Conservation (phyloP, 768 basidiomycete species). For the Asterophora lycoperdoides region DNA sequence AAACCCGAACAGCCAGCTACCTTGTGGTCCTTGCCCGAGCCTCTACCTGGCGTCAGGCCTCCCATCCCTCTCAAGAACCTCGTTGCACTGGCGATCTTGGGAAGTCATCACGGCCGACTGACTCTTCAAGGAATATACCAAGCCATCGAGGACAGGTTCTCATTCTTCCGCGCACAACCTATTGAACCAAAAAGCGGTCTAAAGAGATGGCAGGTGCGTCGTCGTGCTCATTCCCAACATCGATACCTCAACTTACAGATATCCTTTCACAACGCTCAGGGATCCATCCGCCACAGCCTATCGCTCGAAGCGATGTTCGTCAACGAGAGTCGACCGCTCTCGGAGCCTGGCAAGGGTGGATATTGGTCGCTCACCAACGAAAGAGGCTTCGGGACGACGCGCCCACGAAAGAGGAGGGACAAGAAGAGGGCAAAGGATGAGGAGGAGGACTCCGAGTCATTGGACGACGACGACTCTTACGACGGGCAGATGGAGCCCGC, state of each 20-base stretch:
- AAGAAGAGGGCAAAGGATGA: background rate
- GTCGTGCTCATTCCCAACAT: background rate
- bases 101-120: conserved; percentile 47
- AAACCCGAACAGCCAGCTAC: conserved; percentile 24
- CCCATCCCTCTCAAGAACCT: conserved; percentile 29
- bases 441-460: conserved; percentile 21
- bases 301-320: conserved; percentile 52
- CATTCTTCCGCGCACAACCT: conserved; percentile 43
- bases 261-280: conserved; percentile 18
- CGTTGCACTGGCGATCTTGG: conserved; percentile 62
- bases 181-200: conserved; percentile 29
- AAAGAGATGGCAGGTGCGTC: conserved; percentile 54
- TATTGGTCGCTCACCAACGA: conserved; percentile 59
- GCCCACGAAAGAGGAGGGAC: conserved; percentile 32
- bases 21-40: conserved; percentile 38
- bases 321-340: conserved; percentile 52
- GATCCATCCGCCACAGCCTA: conserved; percentile 41
- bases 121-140: conserved; percentile 63
- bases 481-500: background rate
- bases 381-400: conserved; percentile 57
- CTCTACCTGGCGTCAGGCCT: conserved; percentile 36
- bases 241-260: background rate
- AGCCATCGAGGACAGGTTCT: conserved; percentile 51
- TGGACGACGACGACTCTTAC: conserved; percentile 20
- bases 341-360: conserved; percentile 65